Percentiles rank a stretch among this genome's conserved stretches.
These are phyloP conservation scores for Aspergillus panamensis DNA, from an alignment of 495 filamentous ascomycete genomes.

Conservation along the genomic window DNA sequence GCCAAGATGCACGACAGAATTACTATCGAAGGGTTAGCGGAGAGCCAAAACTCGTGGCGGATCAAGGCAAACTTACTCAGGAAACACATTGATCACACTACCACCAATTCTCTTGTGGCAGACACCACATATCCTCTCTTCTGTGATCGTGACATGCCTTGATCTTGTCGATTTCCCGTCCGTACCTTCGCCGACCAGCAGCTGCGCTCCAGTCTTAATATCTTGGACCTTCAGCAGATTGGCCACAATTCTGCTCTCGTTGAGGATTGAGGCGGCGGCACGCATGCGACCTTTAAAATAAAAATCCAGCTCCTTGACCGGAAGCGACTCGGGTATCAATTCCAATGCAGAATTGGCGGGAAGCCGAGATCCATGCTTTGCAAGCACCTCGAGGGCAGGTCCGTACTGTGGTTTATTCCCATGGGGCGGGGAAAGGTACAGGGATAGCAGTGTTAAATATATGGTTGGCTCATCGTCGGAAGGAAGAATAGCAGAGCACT, in stretches of 20 bases:
- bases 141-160: slow-evolving; percentile 70
- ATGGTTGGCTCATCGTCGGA: slow-evolving; percentile 65
- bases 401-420: slow-evolving; percentile 68
- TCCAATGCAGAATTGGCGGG: slow-evolving; percentile 80
- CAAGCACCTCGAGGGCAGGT: slow-evolving; percentile 82
- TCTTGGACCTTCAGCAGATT: slow-evolving; percentile 70
- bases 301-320: slow-evolving; percentile 74
- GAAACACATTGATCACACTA: slow-evolving; percentile 76
- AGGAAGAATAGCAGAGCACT: slow-evolving; percentile 42
- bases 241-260: slow-evolving; percentile 71
- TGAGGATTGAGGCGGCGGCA: slow-evolving; percentile 74
- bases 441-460: slow-evolving; percentile 82
- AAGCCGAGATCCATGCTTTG: slow-evolving; percentile 85
- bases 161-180: slow-evolving; percentile 55
- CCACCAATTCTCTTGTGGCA: slow-evolving; percentile 91
- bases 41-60: neutral
- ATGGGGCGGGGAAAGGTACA: slow-evolving; percentile 82
- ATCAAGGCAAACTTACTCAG: slow-evolving; percentile 49
- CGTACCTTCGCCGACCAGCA: slow-evolving; percentile 63
- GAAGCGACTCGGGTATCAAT: slow-evolving; percentile 76
- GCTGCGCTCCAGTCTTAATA: slow-evolving; percentile 63
- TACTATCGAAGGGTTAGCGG: slow-evolving; percentile 38
- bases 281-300: slow-evolving; percentile 93
- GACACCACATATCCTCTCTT: slow-evolving; percentile 84
- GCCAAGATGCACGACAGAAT: slow-evolving; percentile 77